Evolutionary conservation across 1,139 yeast species (phyloP), one percentile per base, ranked within the genome.

Genomic region (Yamadazyma songkhlaensis): DNA sequence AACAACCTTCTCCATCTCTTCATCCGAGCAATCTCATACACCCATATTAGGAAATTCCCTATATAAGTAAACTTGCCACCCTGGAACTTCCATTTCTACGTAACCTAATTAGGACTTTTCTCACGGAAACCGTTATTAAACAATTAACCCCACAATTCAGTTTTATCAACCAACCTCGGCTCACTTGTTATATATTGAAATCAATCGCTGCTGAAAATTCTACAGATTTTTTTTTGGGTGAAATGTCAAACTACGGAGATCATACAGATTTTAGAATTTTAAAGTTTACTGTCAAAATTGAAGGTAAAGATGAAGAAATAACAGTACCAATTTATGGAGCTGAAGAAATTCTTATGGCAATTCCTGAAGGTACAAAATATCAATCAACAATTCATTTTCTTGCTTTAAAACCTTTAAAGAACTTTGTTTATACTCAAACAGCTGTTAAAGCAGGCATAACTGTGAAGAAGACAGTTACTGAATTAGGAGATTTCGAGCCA

Each of bases 351-450:
- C 48, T 53, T 8, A 49, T 68, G 47, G 45, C 51, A 38, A 60
- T 70, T 39, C 74, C 75, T 9, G 76, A 69, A 50, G 62, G 58
- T 33, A 55, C 70, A 26, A 64, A 60, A 42, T 69, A 66, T 45
- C 40, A 42, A 36, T 59, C 60, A 43, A 61, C 68, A 15, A 50
- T 68, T 36, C 56, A 59, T 40, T 70, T 70, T 51, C 51, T 50
- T 39, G 73, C 64, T 21, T 55, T 56, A 42, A 55, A 53, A 34
- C 49, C 57, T 36, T 54, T 69, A 47, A 57, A 57, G 39, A 48
- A 65, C 37, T 54, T 70, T 41, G 55, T 50, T 37, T 68, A 68
- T 50, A 60, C 57, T 42, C 73, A 67, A 49, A 59, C 59, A 11
- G 61, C 68, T 34, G 65, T 59, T 50, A 68, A 63, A 49, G 67